Evolutionary conservation across 2,329 filamentous ascomycete genomes (phyloP), one percentile per base, ranked within the genome.

Genomic region (Rhytidhysteron rufulum): DNA sequence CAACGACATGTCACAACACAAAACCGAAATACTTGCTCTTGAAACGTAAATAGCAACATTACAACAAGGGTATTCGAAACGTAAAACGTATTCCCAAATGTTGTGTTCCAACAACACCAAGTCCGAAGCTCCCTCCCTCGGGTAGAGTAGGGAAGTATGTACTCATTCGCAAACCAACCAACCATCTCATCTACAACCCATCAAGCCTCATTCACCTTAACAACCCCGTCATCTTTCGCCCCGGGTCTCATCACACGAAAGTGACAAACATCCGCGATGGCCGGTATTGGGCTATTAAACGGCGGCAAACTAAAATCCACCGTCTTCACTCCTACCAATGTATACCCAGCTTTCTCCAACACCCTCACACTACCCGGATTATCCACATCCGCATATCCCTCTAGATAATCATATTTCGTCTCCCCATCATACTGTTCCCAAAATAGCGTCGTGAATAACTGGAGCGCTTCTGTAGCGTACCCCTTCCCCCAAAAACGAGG

Each of bases 301-400:
- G n/a, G n/a, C n/a, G n/a, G n/a, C n/a, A n/a, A n/a, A n/a, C n/a
- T n/a, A n/a, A n/a, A n/a, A 31, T 65, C 60, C 34, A 63, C 65
- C 24, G 53, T 47, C 63, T 67, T 75, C 19, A 48, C 58, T 49
- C 70, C 69, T 31, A 70, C 69, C 27, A 69, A 51, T 49, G 63
- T 62, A 47, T 84, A 80, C 1, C 80, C 80, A 11, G 55, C 61
- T 54, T 83, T 84, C 34, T 57, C 51, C 40, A 86, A 48, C 6
- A 86, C 75, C 3, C 69, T 69, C 42, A 73, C 72, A 49, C 82
- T 85, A 3, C 65, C 67, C 6, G 43, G 40, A 50, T 86, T 83
- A 10, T 58, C 54, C 1, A 57, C 57, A 27, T 75, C 69, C 8
- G 76, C 74, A 5, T 76, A 57, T 1, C 75, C 69, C 45, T 68